Conservation (phyloP, 495 filamentous ascomycete genomes). For the Baudoinia panamericana region DNA sequence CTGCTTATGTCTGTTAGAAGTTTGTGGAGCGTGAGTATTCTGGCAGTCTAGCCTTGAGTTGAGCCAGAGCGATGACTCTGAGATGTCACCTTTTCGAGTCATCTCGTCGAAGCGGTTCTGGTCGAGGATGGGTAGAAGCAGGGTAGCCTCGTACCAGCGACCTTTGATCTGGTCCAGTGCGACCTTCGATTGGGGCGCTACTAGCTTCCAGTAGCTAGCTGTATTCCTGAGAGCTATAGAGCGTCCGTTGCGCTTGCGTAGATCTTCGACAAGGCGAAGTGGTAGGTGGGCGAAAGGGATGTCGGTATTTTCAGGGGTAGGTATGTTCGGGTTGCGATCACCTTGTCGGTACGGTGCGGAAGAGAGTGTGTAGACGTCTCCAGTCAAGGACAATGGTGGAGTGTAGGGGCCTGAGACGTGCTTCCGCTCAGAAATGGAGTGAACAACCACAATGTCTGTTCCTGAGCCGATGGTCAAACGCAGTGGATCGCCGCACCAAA, state of each 20-base stretch:
- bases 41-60: slow-evolving; percentile 35
- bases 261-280: slow-evolving; percentile 33
- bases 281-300: slow-evolving; percentile 35
- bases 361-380: slow-evolving; percentile 38
- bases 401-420: neutral
- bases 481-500: slow-evolving; percentile 47
- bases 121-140: slow-evolving; percentile 39
- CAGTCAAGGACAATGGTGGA: slow-evolving; percentile 25
- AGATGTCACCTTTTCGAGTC: slow-evolving; percentile 29
- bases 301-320: slow-evolving; percentile 14
- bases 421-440: slow-evolving; percentile 29
- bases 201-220: slow-evolving; percentile 36
- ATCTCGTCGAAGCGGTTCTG: slow-evolving; percentile 29
- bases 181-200: slow-evolving; percentile 24
- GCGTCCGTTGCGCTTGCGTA: slow-evolving; percentile 35
- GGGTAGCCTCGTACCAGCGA: slow-evolving; percentile 48
- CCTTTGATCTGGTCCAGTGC: slow-evolving; percentile 44
- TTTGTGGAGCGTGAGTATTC: slow-evolving; percentile 7
- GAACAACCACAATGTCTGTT: slow-evolving; percentile 41
- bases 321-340: slow-evolving; percentile 13
- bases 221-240: slow-evolving; percentile 28
- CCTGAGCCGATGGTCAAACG: slow-evolving; percentile 34
- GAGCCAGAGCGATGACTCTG: slow-evolving; percentile 37
- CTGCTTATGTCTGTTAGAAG: slow-evolving; percentile 1
- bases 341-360: slow-evolving; percentile 20